These are phyloP conservation scores for Hypoxylon sp. DNA, from an alignment of 2,329 filamentous ascomycete species.

Conservation along the genomic window DNA sequence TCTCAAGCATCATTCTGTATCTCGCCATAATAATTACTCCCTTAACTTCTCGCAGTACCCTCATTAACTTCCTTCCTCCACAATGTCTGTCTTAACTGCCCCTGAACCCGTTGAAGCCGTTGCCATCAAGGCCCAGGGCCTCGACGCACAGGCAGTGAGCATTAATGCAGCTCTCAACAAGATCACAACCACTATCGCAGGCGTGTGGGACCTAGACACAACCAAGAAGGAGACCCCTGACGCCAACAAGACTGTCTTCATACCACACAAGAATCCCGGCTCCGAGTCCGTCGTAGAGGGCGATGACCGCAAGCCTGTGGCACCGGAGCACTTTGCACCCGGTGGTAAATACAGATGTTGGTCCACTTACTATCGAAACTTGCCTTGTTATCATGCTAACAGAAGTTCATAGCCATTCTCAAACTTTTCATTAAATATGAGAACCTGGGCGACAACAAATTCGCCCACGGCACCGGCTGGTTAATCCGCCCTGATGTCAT, in stretches of 20 bases:
- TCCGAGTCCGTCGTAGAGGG: slow-evolving; percentile 20
- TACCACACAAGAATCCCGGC: slow-evolving; percentile 24
- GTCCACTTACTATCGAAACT: background rate
- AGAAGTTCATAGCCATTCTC: background rate
- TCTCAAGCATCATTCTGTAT: background rate
- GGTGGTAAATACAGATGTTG: slow-evolving; percentile 25
- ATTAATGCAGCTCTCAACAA: slow-evolving; percentile 28
- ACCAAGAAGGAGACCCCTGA: slow-evolving; percentile 11
- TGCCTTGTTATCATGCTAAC: background rate
- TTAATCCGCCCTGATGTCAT: slow-evolving; percentile 18
- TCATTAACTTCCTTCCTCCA: background rate
- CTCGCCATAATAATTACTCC: background rate
- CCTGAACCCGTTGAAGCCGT: slow-evolving; percentile 18
- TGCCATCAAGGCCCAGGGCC: slow-evolving; percentile 18
- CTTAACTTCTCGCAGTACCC: background rate
- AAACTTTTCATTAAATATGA: slow-evolving; percentile 24
- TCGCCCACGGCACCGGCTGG: slow-evolving; percentile 24
- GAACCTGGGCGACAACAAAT: slow-evolving; percentile 15
- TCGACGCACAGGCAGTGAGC: slow-evolving; percentile 15
- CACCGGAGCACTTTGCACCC: slow-evolving; percentile 3
- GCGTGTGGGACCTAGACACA: slow-evolving; percentile 22
- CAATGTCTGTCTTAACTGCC: slow-evolving; percentile 9
- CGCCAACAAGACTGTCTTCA: slow-evolving; percentile 15
- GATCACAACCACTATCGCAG: slow-evolving; percentile 22
- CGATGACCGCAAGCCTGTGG: slow-evolving; percentile 16